Evolutionary conservation across 306 rosid species (phyloP), one percentile per base, ranked within the genome.

Genomic region (Pyrus communis): DNA sequence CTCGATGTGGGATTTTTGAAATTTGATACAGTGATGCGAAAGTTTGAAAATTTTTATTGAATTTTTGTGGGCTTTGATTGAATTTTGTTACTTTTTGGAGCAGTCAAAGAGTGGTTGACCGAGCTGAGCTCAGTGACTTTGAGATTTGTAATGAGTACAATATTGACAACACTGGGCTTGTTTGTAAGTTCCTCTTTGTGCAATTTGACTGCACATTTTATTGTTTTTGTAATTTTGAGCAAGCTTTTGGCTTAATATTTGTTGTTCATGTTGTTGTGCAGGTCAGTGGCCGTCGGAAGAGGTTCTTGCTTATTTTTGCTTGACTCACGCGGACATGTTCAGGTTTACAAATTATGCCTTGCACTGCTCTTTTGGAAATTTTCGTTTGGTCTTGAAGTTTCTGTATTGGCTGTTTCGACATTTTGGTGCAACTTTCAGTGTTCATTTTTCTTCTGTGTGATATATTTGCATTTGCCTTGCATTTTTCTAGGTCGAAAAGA

Each of bases 271-370:
- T 72, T 76, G 67, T 73, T 86, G 55, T 83, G 57, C 87, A 94
- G 98, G 98, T 88, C 90, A 85, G 84, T 95, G 98, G 98, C 98
- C 98, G 6, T 92, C 97, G 70, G 98, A 95, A 89, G 97, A 92
- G 74, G 93, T 89, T 76, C 98, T 95, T 80, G 96, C 97, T 49
- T 89, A 88, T 76, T 92, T 86, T 86, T 90, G 96, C 83, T 81
- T 88, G 85, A 85, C 86, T 49, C 83, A 86, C 42, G 72, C 87
- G 40, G 88, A 89, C 69, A 76, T 83, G 70, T 92, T 95, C 86
- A 92, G 97, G 98, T 91, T 79, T 67, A 67, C 71, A 69, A 33
- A 30, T 31, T 71, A 35, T 13, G 31, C 59, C 67, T 66, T 51
- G n/a, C 70, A 27, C 33, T 79, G 30, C 45, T 77, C 75, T 69